Percentiles rank a stretch among this genome's conserved stretches.
Evolutionary conservation across 2,329 filamentous ascomycete species (phyloP).

Genomic region (Verticillium tricorpus): DNA sequence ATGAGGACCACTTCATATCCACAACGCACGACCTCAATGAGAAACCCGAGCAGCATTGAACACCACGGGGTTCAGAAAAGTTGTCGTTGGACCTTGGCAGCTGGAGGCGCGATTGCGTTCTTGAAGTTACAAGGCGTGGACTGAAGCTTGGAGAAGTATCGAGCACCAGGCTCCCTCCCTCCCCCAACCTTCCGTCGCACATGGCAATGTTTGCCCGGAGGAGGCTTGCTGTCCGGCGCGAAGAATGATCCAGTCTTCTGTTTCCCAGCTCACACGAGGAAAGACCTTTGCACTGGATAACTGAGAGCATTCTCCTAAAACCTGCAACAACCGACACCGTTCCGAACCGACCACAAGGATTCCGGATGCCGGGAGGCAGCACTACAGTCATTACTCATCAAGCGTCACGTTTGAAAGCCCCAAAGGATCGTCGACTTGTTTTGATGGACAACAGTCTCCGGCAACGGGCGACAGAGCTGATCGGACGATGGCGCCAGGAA

Average conservation of each 20-base stretch:
- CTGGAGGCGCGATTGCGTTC: too few species aligned
- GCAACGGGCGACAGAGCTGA: neutral
- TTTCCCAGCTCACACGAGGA: neutral
- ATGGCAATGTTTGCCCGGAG: neutral
- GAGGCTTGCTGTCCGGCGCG: neutral
- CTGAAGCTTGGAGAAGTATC: too few species aligned
- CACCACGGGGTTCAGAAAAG: too few species aligned
- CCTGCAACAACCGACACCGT: neutral
- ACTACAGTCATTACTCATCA: neutral
- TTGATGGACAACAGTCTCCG: neutral
- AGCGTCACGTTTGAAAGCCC: neutral
- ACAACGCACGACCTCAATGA: too few species aligned
- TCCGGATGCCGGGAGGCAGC: too few species aligned
- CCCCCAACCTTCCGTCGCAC: neutral
- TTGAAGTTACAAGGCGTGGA: too few species aligned
- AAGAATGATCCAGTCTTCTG: neutral
- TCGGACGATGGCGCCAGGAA: neutral
- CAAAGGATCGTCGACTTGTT: neutral
- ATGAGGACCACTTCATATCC: too few species aligned
- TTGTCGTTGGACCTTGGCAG: too few species aligned
- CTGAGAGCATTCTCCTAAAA: too few species aligned
- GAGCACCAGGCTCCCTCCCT: neutral
- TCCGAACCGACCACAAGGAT: neutral
- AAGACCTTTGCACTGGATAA: neutral
- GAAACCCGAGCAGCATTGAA: too few species aligned